phyloP scores from a whole-genome alignment of 768 basidiomycete species.

The Auriscalpium orientale region DNA sequence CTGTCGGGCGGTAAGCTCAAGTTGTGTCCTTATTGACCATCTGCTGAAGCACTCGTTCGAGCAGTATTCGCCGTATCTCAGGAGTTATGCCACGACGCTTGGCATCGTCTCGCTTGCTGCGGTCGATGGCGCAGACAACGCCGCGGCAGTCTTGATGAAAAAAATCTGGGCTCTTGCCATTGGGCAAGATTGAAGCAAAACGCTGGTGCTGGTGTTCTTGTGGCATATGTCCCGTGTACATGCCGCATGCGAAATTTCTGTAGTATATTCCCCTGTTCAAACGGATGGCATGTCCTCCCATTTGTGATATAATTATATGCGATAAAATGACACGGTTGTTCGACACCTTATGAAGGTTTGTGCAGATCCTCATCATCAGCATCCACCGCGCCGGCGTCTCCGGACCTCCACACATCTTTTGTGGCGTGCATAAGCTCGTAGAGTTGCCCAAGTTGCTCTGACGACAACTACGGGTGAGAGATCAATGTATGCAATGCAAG shows the following conservation, averaged over 20 bases:
- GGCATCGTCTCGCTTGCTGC: conserved; percentile 60
- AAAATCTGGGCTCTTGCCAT: conserved; percentile 67
- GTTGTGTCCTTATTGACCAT: neutral
- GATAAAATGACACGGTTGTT: too few species aligned
- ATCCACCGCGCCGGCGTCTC: conserved; percentile 11
- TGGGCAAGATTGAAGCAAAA: conserved; percentile 36
- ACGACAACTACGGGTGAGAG: conserved; percentile 58
- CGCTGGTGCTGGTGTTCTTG: too few species aligned
- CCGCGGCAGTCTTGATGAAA: conserved; percentile 50
- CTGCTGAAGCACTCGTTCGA: neutral
- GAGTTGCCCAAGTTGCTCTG: conserved; percentile 86
- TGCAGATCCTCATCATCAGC: neutral
- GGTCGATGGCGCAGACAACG: conserved; percentile 50
- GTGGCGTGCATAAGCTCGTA: conserved; percentile 93
- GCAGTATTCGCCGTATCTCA: conserved; percentile 76
- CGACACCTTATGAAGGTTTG: too few species aligned
- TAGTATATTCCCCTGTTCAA: too few species aligned
- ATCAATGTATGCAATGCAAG: neutral
- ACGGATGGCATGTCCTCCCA: too few species aligned
- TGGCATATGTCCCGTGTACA: too few species aligned
- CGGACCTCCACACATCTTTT: conserved; percentile 78
- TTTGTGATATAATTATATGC: too few species aligned
- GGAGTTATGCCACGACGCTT: conserved; percentile 66
- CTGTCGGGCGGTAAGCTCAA: conserved; percentile 52
- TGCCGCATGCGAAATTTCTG: too few species aligned